phyloP scores from a whole-genome alignment of 78 protist genomes.

The Monosiga brevicollis region DNA sequence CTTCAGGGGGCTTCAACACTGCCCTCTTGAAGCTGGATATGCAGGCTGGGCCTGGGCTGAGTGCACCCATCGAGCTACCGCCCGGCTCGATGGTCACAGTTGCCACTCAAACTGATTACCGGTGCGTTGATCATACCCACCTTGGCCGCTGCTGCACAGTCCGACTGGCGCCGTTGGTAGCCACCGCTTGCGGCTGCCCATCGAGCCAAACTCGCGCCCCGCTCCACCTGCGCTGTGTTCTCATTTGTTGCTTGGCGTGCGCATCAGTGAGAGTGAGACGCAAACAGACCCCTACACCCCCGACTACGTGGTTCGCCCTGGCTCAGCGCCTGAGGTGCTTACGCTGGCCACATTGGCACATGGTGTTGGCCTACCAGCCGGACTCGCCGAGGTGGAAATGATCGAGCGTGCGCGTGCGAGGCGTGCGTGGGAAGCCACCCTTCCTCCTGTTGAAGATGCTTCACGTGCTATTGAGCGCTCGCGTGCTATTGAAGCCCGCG shows the following conservation, averaged over 20 bases:
- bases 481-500: slow-evolving; percentile 43
- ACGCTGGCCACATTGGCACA: slow-evolving; percentile 36
- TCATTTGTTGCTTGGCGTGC: neutral
- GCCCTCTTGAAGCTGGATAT: neutral
- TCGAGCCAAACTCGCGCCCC: too few species aligned
- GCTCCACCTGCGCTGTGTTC: too few species aligned
- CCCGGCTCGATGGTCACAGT: neutral
- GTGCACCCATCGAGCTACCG: neutral
- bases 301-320: slow-evolving; percentile 31
- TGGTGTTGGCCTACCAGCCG: slow-evolving; percentile 55
- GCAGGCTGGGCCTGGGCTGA: neutral
- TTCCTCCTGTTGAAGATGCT: slow-evolving; percentile 52
- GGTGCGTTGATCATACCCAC: neutral
- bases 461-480: slow-evolving; percentile 16
- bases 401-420: slow-evolving; percentile 54
- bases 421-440: slow-evolving; percentile 39
- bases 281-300: slow-evolving; percentile 85
- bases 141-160: neutral
- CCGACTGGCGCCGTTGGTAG: neutral
- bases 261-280: slow-evolving; percentile 51
- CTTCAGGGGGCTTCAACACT: neutral
- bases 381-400: slow-evolving; percentile 45
- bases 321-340: slow-evolving; percentile 62
- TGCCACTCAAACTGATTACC: neutral
- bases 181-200: too few species aligned